Base-by-base conservation (phyloP, 768 basidiomycete species). In the Podaxis sp. region DNA sequence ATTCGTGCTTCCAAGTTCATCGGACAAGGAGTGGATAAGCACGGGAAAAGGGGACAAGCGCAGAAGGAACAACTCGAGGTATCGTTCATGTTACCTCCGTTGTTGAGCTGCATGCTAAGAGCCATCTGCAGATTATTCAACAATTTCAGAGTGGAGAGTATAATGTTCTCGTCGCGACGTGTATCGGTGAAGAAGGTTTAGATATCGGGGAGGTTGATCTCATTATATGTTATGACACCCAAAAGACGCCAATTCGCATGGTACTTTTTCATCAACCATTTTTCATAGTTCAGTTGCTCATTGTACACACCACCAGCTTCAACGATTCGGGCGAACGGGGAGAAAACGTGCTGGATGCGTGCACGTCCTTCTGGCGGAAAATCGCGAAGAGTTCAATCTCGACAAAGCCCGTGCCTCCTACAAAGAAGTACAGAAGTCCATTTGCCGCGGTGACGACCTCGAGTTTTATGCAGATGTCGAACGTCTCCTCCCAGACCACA, bases 191-290 rank as follows among this genome's bases (percentile, higher is more conserved):
- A 74, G 97, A 99, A 73, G 97, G 97, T 60, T 79, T 99, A 16
- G 97, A 99, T 71, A 99, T 99, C 58, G 97, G 97, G 35, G 95
- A 97, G 71, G 89, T 99, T 14, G 97, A 99, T 70, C 79, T 95
- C 69, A 96, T 98, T 59, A 78, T 98, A 51, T 98, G 95, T 68
- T 99, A 98, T 71, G 97, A 99, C 65, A 88, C 95, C 25, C 93
- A 95, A 67, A 97, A 96, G 77, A 93, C 93, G 0, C 90, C 95
- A 1, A 95, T 98, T 63, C 92, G 95, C 60, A 94, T 97, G 90
- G 96, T 96, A 71, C 55, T 86, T 64, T 32, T 23, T 37, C 48
- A 40, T 37, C 35, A 37, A 35, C 42, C 2, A 46, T 16, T 42
- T 61, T 48, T 51, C n/a, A 38, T 2, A 48, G 2, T 50, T 44